Evolutionary conservation across 352 stramenopile species (phyloP).

Genomic region (Elongisporangium undulatum): DNA sequence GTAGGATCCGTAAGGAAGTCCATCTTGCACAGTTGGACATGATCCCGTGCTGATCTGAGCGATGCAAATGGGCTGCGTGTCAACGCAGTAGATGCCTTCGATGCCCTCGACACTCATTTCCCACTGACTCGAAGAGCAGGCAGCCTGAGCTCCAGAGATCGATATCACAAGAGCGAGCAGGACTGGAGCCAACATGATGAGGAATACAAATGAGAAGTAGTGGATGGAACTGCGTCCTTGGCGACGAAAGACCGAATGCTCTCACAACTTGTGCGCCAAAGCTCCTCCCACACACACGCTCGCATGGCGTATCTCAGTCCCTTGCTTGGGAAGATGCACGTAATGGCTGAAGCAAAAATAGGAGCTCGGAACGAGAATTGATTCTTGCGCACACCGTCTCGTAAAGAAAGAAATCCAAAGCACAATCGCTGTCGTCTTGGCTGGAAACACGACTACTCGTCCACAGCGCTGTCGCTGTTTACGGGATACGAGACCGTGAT

Average conservation of each 20-base stretch:
- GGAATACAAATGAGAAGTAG: background rate
- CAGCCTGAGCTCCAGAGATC: background rate
- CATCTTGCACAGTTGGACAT: constrained; percentile 8
- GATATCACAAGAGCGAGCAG: background rate
- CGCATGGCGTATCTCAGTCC: background rate
- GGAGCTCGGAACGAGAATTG: background rate
- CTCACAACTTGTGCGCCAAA: background rate
- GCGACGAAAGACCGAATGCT: background rate
- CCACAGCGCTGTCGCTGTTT: background rate
- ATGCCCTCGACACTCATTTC: constrained; percentile 18
- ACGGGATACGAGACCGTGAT: background rate
- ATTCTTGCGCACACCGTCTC: background rate
- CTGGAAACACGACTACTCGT: background rate
- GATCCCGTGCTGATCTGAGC: constrained; percentile 3
- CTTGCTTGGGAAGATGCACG: background rate
- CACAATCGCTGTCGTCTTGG: background rate
- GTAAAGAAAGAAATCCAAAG: background rate
- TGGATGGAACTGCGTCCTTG: background rate
- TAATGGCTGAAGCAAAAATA: background rate
- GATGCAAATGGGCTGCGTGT: constrained; percentile 11
- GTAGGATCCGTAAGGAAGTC: constrained; percentile 14
- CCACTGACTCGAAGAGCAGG: constrained; percentile 13
- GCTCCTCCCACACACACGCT: background rate
- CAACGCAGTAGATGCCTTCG: constrained; percentile 15
- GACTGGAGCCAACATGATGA: background rate